Base-by-base conservation (phyloP, 2,329 filamentous ascomycete genomes). In the Graphilbum ipis-grandicollis region DNA sequence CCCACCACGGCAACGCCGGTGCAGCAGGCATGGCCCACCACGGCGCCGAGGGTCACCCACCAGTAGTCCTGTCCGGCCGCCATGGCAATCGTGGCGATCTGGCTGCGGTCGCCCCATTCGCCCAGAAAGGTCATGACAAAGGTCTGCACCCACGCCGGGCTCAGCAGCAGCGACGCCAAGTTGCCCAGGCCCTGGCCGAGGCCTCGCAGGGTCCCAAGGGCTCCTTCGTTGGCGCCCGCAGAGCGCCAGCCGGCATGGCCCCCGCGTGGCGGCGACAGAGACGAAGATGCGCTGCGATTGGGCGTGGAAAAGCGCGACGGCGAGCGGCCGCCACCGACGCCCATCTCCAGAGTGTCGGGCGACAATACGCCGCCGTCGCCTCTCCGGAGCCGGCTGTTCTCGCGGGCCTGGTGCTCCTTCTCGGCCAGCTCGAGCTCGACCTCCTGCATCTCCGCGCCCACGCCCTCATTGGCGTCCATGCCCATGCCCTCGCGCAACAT, bases 21-120 rank as follows among this genome's bases (percentile, higher is more conserved):
- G 62, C 90, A 98, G 45, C 88, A 72, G 33, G 73, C 79, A 56
- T 98, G 90, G 9, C 90, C 90, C 33, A 72, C 66, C 26, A 90
- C 72, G 2, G 90, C 88, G 40, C 90, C 90, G 33, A 85, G 65
- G 4, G 85, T 94, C 26, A 98, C 90, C 81, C 85, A 94, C 88
- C 88, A 96, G 57, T 96, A 98, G 54, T 98, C 90, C 56, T 93
- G 83, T 17, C 90, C 90, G 25, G 90, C 88, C 35, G 90, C 90
- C 90, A 98, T 98, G 37, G 90, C 90, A 52, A 98, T 93, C 0
- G 90, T 98, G 18, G 90, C 90, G 50, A 98, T 96, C 60, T 98
- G 90, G 54, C 83, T 93, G 47, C 90, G 75, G 52, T 98, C 90
- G 39, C 90, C 90, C 90, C 90, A 98, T 56, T 98, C 90, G 30